These are phyloP conservation scores for Volvariella surrecta DNA, from an alignment of 1,284 basidiomycete genomes.

Conservation along the genomic window DNA sequence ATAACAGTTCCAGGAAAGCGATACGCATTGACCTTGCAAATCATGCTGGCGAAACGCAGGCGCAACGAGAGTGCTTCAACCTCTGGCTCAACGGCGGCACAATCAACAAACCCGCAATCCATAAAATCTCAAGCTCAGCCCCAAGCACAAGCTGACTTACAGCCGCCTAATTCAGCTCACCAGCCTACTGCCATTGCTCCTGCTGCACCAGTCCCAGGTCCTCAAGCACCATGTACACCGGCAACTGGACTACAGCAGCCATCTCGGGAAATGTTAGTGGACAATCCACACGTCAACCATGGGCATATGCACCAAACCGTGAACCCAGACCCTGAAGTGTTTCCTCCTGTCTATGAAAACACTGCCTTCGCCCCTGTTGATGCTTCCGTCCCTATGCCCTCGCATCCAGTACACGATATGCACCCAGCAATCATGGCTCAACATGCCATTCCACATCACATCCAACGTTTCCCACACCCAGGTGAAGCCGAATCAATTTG, in stretches of 20 bases:
- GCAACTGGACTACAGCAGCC: too few relatives aligned
- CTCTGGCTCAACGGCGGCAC: too few relatives aligned
- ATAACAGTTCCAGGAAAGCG: slow-evolving; percentile 76
- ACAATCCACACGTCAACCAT: too few relatives aligned
- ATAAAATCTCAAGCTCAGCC: too few relatives aligned
- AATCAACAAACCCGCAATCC: too few relatives aligned
- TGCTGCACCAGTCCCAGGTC: slow-evolving; percentile 11
- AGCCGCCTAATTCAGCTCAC: slow-evolving; percentile 25
- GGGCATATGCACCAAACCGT: too few relatives aligned
- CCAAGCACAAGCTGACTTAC: slow-evolving; percentile 25
- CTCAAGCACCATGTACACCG: slow-evolving; percentile 10
- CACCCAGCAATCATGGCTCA: slow-evolving; percentile 13
- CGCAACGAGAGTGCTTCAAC: too few relatives aligned
- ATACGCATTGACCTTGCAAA: slow-evolving; percentile 79
- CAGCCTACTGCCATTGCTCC: slow-evolving; percentile 12
- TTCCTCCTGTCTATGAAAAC: slow-evolving; percentile 37
- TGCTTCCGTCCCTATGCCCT: neutral
- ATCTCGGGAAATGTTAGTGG: too few relatives aligned
- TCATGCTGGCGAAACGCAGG: slow-evolving; percentile 78
- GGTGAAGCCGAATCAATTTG: slow-evolving; percentile 65
- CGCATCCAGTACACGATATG: neutral
- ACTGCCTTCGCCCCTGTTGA: too few relatives aligned
- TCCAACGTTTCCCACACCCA: slow-evolving; percentile 23
- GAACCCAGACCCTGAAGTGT: slow-evolving; percentile 27
- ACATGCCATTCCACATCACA: slow-evolving; percentile 5